Evolutionary conservation across 148 eudicot genomes (phyloP).

Genomic region (Linanthus parryae): DNA sequence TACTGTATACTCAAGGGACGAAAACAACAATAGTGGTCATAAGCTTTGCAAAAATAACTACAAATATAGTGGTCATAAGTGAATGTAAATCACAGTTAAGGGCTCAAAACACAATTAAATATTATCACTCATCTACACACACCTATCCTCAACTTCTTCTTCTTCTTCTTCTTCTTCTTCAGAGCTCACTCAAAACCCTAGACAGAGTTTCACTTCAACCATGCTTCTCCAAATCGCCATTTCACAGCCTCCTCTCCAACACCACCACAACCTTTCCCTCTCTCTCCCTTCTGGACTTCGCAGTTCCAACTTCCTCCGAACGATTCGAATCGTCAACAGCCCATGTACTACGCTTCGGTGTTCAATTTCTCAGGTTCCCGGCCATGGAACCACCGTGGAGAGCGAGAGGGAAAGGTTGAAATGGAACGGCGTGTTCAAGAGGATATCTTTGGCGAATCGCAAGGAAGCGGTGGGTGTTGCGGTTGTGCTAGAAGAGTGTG

Average conservation of each 20-base stretch:
- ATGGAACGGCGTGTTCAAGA: conserved; percentile 56
- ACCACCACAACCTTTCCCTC: conserved; percentile 12
- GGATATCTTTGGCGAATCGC: conserved; percentile 18
- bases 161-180: conserved; percentile 46
- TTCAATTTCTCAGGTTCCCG: conserved; percentile 24
- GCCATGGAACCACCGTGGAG: conserved; percentile 26
- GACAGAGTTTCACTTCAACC: conserved; percentile 1
- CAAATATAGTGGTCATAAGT: too few species aligned
- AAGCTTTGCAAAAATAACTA: too few species aligned
- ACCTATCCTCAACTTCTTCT: not conserved
- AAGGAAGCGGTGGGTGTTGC: conserved; percentile 40
- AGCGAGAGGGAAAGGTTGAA: conserved; percentile 29
- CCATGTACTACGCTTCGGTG: conserved; percentile 14
- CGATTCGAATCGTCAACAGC: conserved; percentile 3
- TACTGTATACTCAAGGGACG: too few species aligned
- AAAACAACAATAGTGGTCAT: too few species aligned
- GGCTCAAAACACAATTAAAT: too few species aligned
- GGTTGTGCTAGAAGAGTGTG: conserved; percentile 46
- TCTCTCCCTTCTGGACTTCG: conserved; percentile 40
- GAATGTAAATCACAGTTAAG: too few species aligned
- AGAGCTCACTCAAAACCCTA: conserved; percentile 19
- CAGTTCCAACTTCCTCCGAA: conserved; percentile 19
- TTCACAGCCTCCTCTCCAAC: conserved; percentile 22
- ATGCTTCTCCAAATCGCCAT: conserved; percentile 55
- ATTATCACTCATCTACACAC: too few species aligned